Percentiles rank a stretch among this genome's conserved stretches.
Evolutionary conservation across 805 yeast species (phyloP).

Genomic region (Maudiozyma serrabonitensis): DNA sequence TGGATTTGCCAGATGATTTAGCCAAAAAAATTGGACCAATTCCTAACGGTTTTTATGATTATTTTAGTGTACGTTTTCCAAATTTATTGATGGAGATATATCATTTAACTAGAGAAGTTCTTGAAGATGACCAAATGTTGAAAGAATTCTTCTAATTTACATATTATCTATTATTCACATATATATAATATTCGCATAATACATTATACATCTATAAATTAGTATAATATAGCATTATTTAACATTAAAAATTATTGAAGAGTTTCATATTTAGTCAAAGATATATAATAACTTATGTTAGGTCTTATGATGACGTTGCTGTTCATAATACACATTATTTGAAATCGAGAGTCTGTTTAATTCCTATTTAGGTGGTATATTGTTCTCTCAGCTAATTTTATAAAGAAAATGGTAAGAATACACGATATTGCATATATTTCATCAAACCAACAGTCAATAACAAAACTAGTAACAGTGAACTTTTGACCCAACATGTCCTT

Average conservation of each 20-base stretch:
- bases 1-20: slow-evolving; percentile 69
- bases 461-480: slow-evolving; percentile 20
- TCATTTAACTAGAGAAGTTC: slow-evolving; percentile 44
- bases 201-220: too few species aligned
- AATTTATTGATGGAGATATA: slow-evolving; percentile 66
- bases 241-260: too few species aligned
- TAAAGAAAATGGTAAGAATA: slow-evolving; percentile 21
- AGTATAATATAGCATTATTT: too few species aligned
- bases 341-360: not conserved
- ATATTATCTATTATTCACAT: too few species aligned
- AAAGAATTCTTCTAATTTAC: slow-evolving; percentile 29
- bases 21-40: slow-evolving; percentile 61
- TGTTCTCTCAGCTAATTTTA: slow-evolving; percentile 21
- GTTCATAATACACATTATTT: too few species aligned
- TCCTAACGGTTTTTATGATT: slow-evolving; percentile 76
- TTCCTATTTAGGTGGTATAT: not conserved
- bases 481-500: slow-evolving; percentile 27
- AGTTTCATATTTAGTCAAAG: too few species aligned
- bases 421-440: slow-evolving; percentile 29
- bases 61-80: slow-evolving; percentile 72
- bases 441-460: slow-evolving; percentile 35
- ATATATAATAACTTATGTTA: too few species aligned
- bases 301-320: too few species aligned
- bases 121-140: slow-evolving; percentile 58
- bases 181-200: too few species aligned